Conservation (phyloP, 257 asterid genomes). For the Gentiana dahurica region DNA sequence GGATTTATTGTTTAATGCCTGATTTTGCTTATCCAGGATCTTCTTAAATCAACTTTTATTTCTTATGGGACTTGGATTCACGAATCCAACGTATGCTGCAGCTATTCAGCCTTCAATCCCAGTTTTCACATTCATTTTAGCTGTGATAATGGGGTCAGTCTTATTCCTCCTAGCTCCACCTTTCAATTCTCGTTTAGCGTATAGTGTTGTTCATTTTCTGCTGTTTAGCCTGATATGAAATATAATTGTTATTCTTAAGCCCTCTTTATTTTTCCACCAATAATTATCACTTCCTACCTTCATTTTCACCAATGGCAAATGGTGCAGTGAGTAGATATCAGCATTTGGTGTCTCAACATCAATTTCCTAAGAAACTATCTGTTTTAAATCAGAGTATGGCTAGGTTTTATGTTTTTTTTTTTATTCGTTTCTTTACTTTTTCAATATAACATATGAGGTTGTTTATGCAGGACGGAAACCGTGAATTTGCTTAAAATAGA, state of each 20-base stretch:
- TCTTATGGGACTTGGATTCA: slow-evolving; percentile 91
- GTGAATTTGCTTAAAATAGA: slow-evolving; percentile 54
- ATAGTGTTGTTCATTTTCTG: neutral
- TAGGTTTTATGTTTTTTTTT: too few species aligned
- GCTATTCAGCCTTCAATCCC: slow-evolving; percentile 97
- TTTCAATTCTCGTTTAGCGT: slow-evolving; percentile 5
- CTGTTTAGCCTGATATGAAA: neutral
- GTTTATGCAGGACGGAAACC: slow-evolving; percentile 84
- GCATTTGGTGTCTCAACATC: too few species aligned
- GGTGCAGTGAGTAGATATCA: too few species aligned
- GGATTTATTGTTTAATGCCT: neutral
- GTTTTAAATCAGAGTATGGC: too few species aligned
- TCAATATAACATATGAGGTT: slow-evolving; percentile 23
- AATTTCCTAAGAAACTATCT: too few species aligned
- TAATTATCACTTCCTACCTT: too few species aligned
- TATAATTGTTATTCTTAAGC: too few species aligned
- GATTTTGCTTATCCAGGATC: slow-evolving; percentile 40
- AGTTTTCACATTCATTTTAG: slow-evolving; percentile 85
- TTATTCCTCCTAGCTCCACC: slow-evolving; percentile 9
- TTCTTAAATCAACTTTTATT: slow-evolving; percentile 93
- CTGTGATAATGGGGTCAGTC: slow-evolving; percentile 87
- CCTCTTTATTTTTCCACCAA: too few species aligned
- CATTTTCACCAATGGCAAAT: too few species aligned
- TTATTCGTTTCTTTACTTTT: neutral
- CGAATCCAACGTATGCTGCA: slow-evolving; percentile 94